A percentile compares a stretch with the other conserved stretches of the same genome.
These are phyloP conservation scores for Dentipellis sp. DNA, from an alignment of 768 basidiomycete species.

Conservation along the genomic window DNA sequence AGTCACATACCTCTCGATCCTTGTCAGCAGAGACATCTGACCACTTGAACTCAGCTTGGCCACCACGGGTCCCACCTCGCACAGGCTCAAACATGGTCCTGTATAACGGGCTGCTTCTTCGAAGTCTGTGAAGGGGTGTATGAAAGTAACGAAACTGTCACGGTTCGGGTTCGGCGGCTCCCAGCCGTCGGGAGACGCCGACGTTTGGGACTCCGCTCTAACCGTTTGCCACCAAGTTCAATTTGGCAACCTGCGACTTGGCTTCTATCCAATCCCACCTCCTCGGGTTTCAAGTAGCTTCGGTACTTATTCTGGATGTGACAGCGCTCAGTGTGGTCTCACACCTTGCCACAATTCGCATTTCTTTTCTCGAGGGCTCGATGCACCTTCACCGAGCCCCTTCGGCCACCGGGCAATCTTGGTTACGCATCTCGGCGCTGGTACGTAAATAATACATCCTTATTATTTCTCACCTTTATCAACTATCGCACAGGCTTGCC, in stretches of 20 bases:
- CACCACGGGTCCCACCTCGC: conserved; percentile 85
- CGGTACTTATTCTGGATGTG: neutral
- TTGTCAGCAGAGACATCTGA: conserved; percentile 86
- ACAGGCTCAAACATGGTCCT: conserved; percentile 70
- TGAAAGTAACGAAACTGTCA: too few species aligned
- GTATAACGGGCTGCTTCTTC: neutral
- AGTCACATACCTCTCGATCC: conserved; percentile 67
- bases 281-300: neutral
- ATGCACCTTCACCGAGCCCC: too few species aligned
- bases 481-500: too few species aligned
- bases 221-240: neutral
- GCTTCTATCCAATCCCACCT: too few species aligned
- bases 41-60: conserved; percentile 90
- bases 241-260: neutral
- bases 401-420: too few species aligned
- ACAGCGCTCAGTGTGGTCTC: neutral
- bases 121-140: neutral
- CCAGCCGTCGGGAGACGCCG: neutral
- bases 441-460: too few species aligned
- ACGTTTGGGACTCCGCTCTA: neutral
- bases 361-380: too few species aligned
- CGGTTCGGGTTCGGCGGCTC: too few species aligned
- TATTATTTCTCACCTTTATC: too few species aligned
- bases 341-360: too few species aligned
- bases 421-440: too few species aligned